Base-by-base conservation (phyloP, 192 early-diverging fungal genomes). In the Fimicolochytrium jonesii region DNA sequence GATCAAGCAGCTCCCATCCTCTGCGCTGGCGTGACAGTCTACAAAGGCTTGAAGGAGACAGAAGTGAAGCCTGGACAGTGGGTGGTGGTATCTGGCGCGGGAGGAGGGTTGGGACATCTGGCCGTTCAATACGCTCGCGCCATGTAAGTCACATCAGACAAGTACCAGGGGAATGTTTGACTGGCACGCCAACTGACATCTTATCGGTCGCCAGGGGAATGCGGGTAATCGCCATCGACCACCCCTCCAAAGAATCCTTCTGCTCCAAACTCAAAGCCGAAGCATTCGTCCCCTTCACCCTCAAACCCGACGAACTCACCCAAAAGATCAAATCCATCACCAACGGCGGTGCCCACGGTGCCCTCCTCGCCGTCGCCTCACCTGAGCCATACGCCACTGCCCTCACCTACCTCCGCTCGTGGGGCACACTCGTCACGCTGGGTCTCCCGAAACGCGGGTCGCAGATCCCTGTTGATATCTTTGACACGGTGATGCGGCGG, bases 341-440 rank as follows among this genome's bases (percentile, higher is more conserved):
- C 17, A 3, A 3, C 48, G 48, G 48, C 48, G 48, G 48, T 29
- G 48, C 48, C 4, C 48, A 50, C 28, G 48, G 48, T 25, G 48
- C 48, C 11, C 23, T 50, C 3, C 48, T 50, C 28, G 48, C 48
- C 48, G 48, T 50, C 25, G 48, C 48, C 25, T 29, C 30, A 20
- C 48, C 48, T 2, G 48, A 50, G 28, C 48, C 48, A 2, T 50
- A 50, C 48, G 25, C 23, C 11, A 4, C 33, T n/a, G 54, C 54
- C 15, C 28, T 56, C 28, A 17, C 20, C 6, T 56, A 56, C 23
- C 54, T 56, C 18, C 54, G 54, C 7, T 15, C 33, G 4, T 56
- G 54, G 54, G 54, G 54, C 0, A 56, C 54, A 29, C 54, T 56
- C 1, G 54, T 56, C 7, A 56, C 54, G 2, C 39, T 56, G 17